Percentiles rank a stretch among this genome's conserved stretches.
phyloP scores from a whole-genome alignment of 2,329 filamentous ascomycete genomes.

The Aspergillus sp. region DNA sequence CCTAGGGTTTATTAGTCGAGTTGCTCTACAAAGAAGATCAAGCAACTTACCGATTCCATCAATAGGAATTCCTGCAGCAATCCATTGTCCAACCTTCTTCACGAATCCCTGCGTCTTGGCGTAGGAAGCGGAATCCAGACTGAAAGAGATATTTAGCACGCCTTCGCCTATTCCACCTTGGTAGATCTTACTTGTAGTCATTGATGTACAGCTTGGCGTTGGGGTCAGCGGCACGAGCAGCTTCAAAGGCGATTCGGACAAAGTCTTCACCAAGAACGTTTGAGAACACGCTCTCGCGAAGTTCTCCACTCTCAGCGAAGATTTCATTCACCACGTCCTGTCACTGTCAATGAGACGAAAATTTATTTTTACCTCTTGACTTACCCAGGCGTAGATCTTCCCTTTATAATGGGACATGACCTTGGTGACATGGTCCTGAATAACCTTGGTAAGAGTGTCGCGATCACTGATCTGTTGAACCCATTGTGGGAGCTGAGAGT shows the following conservation, averaged over 20 bases:
- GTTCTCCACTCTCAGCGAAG: slow-evolving; percentile 50
- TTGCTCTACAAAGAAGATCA: background rate
- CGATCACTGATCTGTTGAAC: slow-evolving; percentile 49
- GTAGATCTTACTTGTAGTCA: slow-evolving; percentile 48
- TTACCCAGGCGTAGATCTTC: slow-evolving; percentile 32
- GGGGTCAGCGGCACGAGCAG: slow-evolving; percentile 63
- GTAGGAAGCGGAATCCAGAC: slow-evolving; percentile 57
- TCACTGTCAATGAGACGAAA: background rate
- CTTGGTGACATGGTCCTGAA: slow-evolving; percentile 42
- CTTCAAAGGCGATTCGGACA: slow-evolving; percentile 64
- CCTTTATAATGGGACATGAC: slow-evolving; percentile 31
- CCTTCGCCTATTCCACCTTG: background rate
- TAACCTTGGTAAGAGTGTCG: slow-evolving; percentile 46
- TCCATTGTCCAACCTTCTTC: slow-evolving; percentile 59
- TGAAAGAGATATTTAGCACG: slow-evolving; percentile 36
- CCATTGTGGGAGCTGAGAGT: slow-evolving; percentile 30
- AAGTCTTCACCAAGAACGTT: slow-evolving; percentile 66
- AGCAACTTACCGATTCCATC: slow-evolving; percentile 51
- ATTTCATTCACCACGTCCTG: slow-evolving; percentile 30
- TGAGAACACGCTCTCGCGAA: slow-evolving; percentile 61
- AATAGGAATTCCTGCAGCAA: slow-evolving; percentile 58
- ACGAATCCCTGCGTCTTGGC: slow-evolving; percentile 57
- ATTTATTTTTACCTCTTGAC: background rate
- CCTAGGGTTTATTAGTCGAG: slow-evolving; percentile 26
- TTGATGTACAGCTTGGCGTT: slow-evolving; percentile 70